Conservation (phyloP, 345 rosid genomes). For the Kandelia obovata region DNA sequence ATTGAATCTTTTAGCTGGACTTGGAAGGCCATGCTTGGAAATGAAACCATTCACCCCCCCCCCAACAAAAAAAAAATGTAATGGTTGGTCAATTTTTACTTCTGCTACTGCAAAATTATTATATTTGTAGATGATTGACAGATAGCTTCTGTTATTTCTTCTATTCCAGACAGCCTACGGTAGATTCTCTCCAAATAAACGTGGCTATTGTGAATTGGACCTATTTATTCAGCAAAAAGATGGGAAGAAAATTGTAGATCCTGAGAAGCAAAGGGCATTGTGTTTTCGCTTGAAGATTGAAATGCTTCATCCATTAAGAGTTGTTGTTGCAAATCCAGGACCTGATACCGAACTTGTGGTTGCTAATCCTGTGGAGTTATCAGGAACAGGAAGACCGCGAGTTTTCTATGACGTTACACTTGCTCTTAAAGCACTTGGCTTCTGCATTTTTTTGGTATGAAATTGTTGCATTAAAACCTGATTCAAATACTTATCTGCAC, state of each 20-base stretch:
- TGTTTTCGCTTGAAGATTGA: conserved; percentile 60
- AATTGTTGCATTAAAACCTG: not conserved
- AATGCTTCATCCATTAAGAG: conserved; percentile 82
- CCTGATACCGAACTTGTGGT: conserved; percentile 79
- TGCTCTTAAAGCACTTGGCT: conserved; percentile 63
- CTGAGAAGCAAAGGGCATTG: conserved; percentile 48
- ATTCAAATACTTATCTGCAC: conserved; percentile 8
- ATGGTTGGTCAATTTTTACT: not conserved
- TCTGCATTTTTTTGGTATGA: conserved; percentile 80
- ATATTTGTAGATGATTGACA: not conserved
- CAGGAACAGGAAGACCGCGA: conserved; percentile 78
- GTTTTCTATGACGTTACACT: conserved; percentile 80
- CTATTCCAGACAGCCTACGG: conserved; percentile 61
- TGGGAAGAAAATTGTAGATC: conserved; percentile 68
- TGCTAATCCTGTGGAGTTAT: conserved; percentile 84
- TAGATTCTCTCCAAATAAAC: conserved; percentile 50
- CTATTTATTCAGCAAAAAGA: conserved; percentile 74
- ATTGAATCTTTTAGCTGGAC: not conserved
- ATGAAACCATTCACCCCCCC: not conserved
- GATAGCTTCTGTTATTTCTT: conserved; percentile 12
- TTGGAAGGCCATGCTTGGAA: not conserved
- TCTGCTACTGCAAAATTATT: not conserved
- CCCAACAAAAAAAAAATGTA: not conserved
- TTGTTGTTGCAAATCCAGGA: conserved; percentile 64
- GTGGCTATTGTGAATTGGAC: conserved; percentile 62